Evolutionary conservation across 768 basidiomycete species (phyloP).

Genomic region (Leccinellum rugosiceps): DNA sequence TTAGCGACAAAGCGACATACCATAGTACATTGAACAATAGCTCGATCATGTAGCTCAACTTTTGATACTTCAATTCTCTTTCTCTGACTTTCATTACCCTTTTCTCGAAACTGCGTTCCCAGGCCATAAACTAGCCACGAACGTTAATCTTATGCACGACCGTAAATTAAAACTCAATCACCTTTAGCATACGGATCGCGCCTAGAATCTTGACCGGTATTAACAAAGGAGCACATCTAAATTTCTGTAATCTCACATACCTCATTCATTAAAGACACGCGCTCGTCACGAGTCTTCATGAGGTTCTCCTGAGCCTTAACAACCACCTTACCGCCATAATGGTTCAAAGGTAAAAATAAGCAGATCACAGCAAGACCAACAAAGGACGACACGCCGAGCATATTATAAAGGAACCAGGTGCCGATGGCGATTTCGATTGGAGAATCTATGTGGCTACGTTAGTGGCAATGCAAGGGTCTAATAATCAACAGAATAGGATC

Average conservation of each 20-base stretch:
- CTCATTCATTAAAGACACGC: slow-evolving; percentile 91
- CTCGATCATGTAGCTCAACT: slow-evolving; percentile 85
- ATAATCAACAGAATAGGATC: slow-evolving; percentile 13
- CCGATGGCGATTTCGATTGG: slow-evolving; percentile 79
- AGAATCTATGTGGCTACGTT: slow-evolving; percentile 45
- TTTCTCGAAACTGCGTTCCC: slow-evolving; percentile 87
- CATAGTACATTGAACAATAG: slow-evolving; percentile 57
- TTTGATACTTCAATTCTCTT: slow-evolving; percentile 81
- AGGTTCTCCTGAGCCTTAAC: slow-evolving; percentile 77
- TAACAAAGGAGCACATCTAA: background rate
- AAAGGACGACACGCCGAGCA: slow-evolving; percentile 78
- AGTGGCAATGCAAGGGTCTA: background rate
- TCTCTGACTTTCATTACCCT: slow-evolving; percentile 69
- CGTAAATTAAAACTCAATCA: slow-evolving; percentile 2
- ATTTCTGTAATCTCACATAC: slow-evolving; percentile 21
- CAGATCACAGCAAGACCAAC: slow-evolving; percentile 76
- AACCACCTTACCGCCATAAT: slow-evolving; percentile 78
- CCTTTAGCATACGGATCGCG: slow-evolving; percentile 88
- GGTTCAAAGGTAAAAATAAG: slow-evolving; percentile 74
- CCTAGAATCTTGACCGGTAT: slow-evolving; percentile 57
- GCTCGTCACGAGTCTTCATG: slow-evolving; percentile 90
- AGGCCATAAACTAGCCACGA: slow-evolving; percentile 76
- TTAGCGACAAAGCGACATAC: slow-evolving; percentile 24
- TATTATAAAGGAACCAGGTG: slow-evolving; percentile 67
- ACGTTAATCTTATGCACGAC: background rate